phyloP scores from a whole-genome alignment of 2,329 filamentous ascomycete species.

The Parafenestella ontariensis region DNA sequence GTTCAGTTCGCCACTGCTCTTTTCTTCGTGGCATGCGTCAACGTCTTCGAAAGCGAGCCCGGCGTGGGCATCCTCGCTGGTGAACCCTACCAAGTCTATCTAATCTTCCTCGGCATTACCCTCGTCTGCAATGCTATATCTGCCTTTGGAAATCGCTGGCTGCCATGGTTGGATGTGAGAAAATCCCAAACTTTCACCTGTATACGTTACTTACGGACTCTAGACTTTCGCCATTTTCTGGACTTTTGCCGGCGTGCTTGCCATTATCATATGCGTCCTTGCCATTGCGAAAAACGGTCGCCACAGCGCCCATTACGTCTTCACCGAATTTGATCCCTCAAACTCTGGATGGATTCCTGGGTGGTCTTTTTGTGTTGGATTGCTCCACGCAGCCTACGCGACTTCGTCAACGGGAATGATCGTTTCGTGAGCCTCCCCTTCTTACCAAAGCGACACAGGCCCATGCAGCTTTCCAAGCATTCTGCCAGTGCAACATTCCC shows the following conservation, averaged over 20 bases:
- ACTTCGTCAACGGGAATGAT: conserved; percentile 83
- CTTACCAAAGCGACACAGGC: conserved; percentile 42
- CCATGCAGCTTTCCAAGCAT: conserved; percentile 17
- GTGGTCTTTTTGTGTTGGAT: conserved; percentile 76
- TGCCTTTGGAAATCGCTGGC: conserved; percentile 60
- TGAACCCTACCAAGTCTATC: conserved; percentile 55
- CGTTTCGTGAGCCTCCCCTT: conserved; percentile 66
- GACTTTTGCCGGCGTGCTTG: conserved; percentile 75
- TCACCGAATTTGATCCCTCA: conserved; percentile 69
- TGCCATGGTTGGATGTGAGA: conserved; percentile 71
- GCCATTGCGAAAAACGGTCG: conserved; percentile 74
- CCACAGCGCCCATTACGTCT: conserved; percentile 67
- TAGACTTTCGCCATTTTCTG: conserved; percentile 76
- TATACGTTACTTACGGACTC: conserved; percentile 27
- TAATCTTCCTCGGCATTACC: conserved; percentile 59
- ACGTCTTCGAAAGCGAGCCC: conserved; percentile 59
- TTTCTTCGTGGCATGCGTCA: conserved; percentile 63
- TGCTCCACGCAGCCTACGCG: conserved; percentile 75
- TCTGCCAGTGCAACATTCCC: conserved; percentile 21
- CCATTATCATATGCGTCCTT: conserved; percentile 68
- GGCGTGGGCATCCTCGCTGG: conserved; percentile 56
- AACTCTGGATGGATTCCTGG: conserved; percentile 73
- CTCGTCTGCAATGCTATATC: conserved; percentile 60
- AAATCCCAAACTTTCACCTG: conserved; percentile 27
- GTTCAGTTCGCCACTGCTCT: conserved; percentile 76